These are phyloP conservation scores for Penicillium paradoxum DNA, from an alignment of 495 filamentous ascomycete genomes.

Conservation along the genomic window DNA sequence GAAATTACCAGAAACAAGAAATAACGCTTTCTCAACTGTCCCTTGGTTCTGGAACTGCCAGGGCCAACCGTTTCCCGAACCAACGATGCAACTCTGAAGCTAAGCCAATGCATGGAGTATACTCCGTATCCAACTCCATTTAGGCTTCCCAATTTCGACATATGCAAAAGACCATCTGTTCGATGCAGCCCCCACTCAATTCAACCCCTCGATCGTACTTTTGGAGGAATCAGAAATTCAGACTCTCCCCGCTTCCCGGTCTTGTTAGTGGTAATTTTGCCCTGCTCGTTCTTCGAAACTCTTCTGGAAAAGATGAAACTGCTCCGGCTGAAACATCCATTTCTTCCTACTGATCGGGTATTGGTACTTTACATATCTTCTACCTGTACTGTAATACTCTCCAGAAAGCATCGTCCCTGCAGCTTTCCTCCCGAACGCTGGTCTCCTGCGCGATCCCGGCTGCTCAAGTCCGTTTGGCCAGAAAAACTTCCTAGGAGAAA, in stretches of 20 bases:
- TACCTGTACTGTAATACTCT: constrained; percentile 7
- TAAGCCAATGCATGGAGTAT: neutral
- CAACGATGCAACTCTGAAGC: constrained; percentile 1
- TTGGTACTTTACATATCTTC: constrained; percentile 3
- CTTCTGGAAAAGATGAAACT: constrained; percentile 10
- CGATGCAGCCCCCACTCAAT: constrained; percentile 3
- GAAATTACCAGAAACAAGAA: constrained; percentile 10
- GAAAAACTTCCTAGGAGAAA: constrained; percentile 19
- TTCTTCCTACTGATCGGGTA: neutral
- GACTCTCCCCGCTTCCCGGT: constrained; percentile 9
- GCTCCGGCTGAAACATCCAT: constrained; percentile 2
- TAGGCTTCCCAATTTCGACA: neutral
- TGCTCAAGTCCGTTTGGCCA: constrained; percentile 33
- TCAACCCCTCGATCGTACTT: constrained; percentile 26
- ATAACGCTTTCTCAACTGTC: constrained; percentile 10
- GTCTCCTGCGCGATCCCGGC: constrained; percentile 36
- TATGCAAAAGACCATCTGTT: neutral
- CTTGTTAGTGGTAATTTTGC: constrained; percentile 15
- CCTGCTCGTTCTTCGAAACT: constrained; percentile 7
- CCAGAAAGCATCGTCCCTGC: constrained; percentile 33
- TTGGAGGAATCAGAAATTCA: constrained; percentile 9
- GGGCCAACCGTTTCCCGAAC: constrained; percentile 21
- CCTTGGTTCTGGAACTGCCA: constrained; percentile 28
- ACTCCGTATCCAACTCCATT: neutral
- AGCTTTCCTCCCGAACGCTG: constrained; percentile 33